Base-by-base conservation (phyloP, 331 rosid genomes). In the Pyrus hybrid region DNA sequence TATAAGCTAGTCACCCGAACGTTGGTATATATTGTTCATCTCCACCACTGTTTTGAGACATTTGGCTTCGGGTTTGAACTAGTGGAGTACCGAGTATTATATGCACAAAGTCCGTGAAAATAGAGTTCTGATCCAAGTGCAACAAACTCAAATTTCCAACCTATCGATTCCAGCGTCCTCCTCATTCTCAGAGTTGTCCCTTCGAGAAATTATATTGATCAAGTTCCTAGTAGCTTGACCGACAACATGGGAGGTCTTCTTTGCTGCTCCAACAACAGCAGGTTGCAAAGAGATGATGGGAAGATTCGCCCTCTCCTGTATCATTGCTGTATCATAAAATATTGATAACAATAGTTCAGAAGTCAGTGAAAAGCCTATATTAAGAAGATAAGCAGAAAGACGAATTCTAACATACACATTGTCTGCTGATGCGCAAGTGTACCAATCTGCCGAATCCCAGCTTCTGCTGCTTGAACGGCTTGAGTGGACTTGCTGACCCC, bases 401-500 rank as follows among this genome's bases (percentile, higher is more conserved):
- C 17, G 8, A 22, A 25, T 30, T 57, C 66, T 33, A 67, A 85
- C 97, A 35, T 86, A 95, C 96, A 89, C 35, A 92, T 80, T 17
- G 99, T 95, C 84, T 85, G 92, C 79, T 92, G 87, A 70, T 83
- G 97, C 51, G 99, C 99, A 57, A 86, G 72, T 13, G 90, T 63
- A 33, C 97, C 92, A 8, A 95, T 85, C 81, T 88, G 89, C 67
- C 91, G 90, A 77, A 95, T 85, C 85, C 97, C 97, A 60, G 93
- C 89, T 83, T 89, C 92, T 60, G 97, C 97, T 13, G 97, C 93
- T 80, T 88, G 96, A 80, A 95, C 88, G 63, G 97, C 96, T 88
- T 92, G 96, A 78, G 93, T 79, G 63, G 99, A 92, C 79, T 89
- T 92, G 91, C 4, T 90, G 65, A 95, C 90, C 73, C 97, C 97